Percentiles rank a stretch among this genome's conserved stretches.
Conservation (phyloP, 2,329 filamentous ascomycete species). For the Mollisia scopiformis region DNA sequence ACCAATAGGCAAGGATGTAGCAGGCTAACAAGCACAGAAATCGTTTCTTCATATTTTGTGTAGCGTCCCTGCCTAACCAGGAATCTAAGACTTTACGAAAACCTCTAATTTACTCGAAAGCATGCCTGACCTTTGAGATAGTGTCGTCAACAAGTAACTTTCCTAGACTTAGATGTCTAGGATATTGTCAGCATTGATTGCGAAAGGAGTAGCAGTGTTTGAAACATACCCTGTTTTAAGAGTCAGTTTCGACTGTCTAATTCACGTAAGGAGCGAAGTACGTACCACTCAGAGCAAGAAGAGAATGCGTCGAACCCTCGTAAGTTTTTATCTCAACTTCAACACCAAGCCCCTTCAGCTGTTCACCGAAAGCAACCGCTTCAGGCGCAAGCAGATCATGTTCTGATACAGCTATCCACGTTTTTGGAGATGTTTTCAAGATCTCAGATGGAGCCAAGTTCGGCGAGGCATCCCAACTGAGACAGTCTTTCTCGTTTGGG, state of each 20-base stretch:
- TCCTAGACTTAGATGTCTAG: not conserved
- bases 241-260: not conserved
- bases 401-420: slow-evolving; percentile 53
- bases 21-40: no score
- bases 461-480: slow-evolving; percentile 53
- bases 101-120: not conserved
- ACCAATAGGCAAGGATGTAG: no score
- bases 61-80: not conserved
- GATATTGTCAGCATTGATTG: not conserved
- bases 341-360: slow-evolving; percentile 48
- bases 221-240: not conserved
- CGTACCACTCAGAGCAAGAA: slow-evolving; percentile 55
- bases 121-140: not conserved
- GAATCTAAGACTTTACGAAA: not conserved
- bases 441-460: slow-evolving; percentile 47
- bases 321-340: slow-evolving; percentile 49
- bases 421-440: slow-evolving; percentile 52
- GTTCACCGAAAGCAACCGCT: slow-evolving; percentile 51
- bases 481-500: slow-evolving; percentile 47
- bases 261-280: not conserved
- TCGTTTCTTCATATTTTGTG: not conserved
- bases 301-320: slow-evolving; percentile 56
- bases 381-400: slow-evolving; percentile 56
- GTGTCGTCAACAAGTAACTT: not conserved
- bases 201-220: not conserved